Percentiles rank a stretch among this genome's conserved stretches.
Conservation (phyloP, 2,329 filamentous ascomycete species). For the Colletotrichum falcatum region DNA sequence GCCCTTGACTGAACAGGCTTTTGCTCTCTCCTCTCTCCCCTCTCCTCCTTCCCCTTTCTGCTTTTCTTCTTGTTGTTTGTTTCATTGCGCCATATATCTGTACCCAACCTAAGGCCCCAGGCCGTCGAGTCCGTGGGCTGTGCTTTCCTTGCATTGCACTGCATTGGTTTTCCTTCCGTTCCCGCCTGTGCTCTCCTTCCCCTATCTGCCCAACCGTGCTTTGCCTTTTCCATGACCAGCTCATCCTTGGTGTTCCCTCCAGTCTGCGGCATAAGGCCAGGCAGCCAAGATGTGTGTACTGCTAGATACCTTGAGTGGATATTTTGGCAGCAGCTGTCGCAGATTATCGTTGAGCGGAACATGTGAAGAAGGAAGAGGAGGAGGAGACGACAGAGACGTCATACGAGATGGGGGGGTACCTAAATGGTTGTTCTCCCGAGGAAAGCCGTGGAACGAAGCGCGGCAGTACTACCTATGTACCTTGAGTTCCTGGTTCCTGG, state of each 20-base stretch:
- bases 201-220: neutral
- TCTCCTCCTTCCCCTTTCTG: neutral
- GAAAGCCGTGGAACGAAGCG: neutral
- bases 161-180: conserved; percentile 8
- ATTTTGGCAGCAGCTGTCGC: neutral
- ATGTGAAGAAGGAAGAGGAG: neutral
- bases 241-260: conserved; percentile 1
- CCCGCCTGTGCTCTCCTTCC: neutral
- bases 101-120: no score
- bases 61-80: neutral
- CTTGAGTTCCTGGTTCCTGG: neutral
- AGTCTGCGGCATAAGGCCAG: conserved; percentile 8
- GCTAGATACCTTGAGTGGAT: neutral
- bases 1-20: neutral
- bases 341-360: neutral
- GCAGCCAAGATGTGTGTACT: conserved; percentile 7
- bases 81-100: neutral
- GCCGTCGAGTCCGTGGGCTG: neutral
- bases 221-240: neutral
- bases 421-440: neutral
- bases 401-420: neutral
- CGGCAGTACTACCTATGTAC: neutral
- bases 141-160: neutral
- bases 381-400: neutral
- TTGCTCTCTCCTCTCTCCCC: neutral